Evolutionary conservation across 495 filamentous ascomycete genomes (phyloP).

Genomic region (Pyronema domesticum): DNA sequence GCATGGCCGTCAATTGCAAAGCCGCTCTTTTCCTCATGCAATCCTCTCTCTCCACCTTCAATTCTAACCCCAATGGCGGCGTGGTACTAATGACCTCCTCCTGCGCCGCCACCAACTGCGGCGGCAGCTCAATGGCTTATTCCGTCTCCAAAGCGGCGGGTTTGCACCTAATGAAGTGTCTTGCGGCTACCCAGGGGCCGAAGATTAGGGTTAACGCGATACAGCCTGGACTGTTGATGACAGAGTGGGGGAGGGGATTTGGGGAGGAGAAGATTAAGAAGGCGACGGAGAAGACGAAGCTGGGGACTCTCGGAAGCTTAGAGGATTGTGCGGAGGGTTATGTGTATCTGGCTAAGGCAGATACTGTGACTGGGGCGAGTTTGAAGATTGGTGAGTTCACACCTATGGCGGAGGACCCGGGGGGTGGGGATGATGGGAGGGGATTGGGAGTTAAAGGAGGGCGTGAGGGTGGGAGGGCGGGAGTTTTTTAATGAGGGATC

Average conservation of each 20-base stretch:
- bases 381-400: slow-evolving; percentile 16
- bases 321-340: slow-evolving; percentile 20
- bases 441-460: background rate
- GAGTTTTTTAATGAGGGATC: too few species aligned
- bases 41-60: slow-evolving; percentile 45
- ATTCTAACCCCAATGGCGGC: slow-evolving; percentile 50
- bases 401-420: background rate
- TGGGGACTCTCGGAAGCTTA: slow-evolving; percentile 12
- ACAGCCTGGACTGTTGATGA: slow-evolving; percentile 47
- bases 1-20: slow-evolving; percentile 54
- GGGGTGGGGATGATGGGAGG: background rate
- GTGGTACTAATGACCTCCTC: slow-evolving; percentile 51
- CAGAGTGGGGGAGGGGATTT: slow-evolving; percentile 46
- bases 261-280: slow-evolving; percentile 7
- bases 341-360: slow-evolving; percentile 13
- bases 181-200: slow-evolving; percentile 46
- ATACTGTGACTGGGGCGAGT: slow-evolving; percentile 14
- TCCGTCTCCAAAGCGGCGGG: slow-evolving; percentile 47
- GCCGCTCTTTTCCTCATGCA: slow-evolving; percentile 44
- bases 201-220: slow-evolving; percentile 53
- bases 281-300: slow-evolving; percentile 8
- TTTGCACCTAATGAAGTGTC: slow-evolving; percentile 55
- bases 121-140: slow-evolving; percentile 46
- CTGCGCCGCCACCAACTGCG: slow-evolving; percentile 30
- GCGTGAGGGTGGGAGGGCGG: too few species aligned